phyloP scores from a whole-genome alignment of 1,284 basidiomycete genomes.

The Porodaedalea pini region DNA sequence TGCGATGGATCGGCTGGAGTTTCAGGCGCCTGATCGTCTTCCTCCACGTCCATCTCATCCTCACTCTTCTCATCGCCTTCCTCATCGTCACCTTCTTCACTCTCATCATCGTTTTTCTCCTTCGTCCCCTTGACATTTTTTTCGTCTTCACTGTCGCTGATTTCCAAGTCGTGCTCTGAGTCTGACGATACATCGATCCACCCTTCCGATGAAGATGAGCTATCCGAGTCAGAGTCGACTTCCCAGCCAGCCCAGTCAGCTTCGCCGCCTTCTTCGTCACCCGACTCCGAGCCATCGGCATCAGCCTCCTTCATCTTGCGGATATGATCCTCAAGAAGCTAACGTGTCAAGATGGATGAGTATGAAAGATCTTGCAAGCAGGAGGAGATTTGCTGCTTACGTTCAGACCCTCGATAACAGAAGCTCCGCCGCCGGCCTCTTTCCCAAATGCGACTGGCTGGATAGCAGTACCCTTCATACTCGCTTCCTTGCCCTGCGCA shows the following conservation, averaged over 20 bases:
- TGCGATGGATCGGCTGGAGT: constrained; percentile 8
- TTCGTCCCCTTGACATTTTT: constrained; percentile 39
- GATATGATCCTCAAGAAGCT: constrained; percentile 89
- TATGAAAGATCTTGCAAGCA: constrained; percentile 4
- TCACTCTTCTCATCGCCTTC: constrained; percentile 27
- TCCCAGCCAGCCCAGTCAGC: constrained; percentile 92
- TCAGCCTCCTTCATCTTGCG: constrained; percentile 64
- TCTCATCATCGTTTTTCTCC: constrained; percentile 31
- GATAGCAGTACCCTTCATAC: constrained; percentile 50
- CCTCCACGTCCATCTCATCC: constrained; percentile 30
- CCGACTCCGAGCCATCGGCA: constrained; percentile 44
- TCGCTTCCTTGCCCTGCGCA: constrained; percentile 77
- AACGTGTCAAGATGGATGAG: constrained; percentile 14
- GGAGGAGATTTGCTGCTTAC: constrained; percentile 40
- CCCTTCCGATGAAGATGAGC: constrained; percentile 61
- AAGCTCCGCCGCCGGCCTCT: constrained; percentile 59
- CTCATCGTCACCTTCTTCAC: constrained; percentile 21
- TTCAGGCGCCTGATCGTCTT: not conserved
- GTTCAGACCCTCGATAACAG: constrained; percentile 88
- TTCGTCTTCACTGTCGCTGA: constrained; percentile 88
- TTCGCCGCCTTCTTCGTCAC: constrained; percentile 60
- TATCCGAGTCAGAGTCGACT: constrained; percentile 67
- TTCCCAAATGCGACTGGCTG: constrained; percentile 83
- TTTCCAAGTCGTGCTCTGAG: constrained; percentile 62
- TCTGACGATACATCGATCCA: constrained; percentile 89